Conservation (phyloP, 495 filamentous ascomycete genomes). For the Lasiosphaeria hispida region DNA sequence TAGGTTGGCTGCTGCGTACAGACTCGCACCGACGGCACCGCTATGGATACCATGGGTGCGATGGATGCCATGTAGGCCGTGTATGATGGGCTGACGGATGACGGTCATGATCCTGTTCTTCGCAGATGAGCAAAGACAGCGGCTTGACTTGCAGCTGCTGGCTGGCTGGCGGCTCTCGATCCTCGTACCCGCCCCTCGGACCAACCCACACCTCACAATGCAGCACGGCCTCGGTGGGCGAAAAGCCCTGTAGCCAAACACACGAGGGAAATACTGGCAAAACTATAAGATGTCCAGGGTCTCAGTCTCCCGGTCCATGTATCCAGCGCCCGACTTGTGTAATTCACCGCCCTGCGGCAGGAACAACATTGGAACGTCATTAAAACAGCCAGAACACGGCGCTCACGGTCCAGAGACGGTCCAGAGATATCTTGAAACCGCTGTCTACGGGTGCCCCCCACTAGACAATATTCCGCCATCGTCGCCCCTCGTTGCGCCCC, state of each 20-base stretch:
- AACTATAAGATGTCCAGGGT: slow-evolving; percentile 37
- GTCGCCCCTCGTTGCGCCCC: slow-evolving; percentile 5
- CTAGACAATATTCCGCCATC: slow-evolving; percentile 1
- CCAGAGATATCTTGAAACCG: slow-evolving; percentile 6
- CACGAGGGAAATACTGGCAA: slow-evolving; percentile 19
- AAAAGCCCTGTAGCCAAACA: slow-evolving; percentile 1
- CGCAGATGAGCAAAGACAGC: slow-evolving; percentile 13
- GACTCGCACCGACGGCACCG: too few relatives aligned
- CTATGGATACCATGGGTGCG: too few relatives aligned
- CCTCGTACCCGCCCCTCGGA: slow-evolving; percentile 3
- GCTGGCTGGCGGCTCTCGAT: not conserved
- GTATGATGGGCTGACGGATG: slow-evolving; percentile 6
- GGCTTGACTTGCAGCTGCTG: slow-evolving; percentile 2
- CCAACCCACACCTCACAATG: not conserved
- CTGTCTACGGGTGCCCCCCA: not conserved
- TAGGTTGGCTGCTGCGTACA: not conserved
- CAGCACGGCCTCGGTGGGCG: not conserved
- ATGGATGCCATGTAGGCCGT: too few relatives aligned
- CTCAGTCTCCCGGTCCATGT: slow-evolving; percentile 11
- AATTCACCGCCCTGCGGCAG: slow-evolving; percentile 24
- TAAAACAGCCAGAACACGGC: slow-evolving; percentile 14
- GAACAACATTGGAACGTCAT: slow-evolving; percentile 17
- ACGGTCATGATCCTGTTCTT: not conserved
- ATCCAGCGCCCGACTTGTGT: slow-evolving; percentile 28
- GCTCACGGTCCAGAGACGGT: slow-evolving; percentile 1